Base-by-base conservation (phyloP, 2,329 filamentous ascomycete genomes). In the Bimuria novae-zelandiae region DNA sequence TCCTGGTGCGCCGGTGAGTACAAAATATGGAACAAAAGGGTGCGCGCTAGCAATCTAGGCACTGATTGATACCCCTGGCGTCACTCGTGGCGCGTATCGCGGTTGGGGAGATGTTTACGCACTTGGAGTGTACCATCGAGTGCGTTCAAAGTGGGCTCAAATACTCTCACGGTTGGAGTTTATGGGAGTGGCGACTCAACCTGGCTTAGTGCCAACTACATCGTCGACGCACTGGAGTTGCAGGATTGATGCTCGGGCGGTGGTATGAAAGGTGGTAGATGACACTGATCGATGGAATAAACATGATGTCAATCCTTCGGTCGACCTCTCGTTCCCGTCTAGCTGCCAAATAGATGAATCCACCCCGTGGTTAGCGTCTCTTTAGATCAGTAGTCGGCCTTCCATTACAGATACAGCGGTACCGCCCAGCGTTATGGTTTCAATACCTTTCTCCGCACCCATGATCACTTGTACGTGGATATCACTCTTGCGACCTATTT, bases 401-500 rank as follows among this genome's bases (percentile, higher is more conserved):
- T 70, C 59, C 67, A 73, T 73, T 6, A 80, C 75, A 56, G 72
- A 65, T 14, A 80, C 73, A 14, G 78, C 74, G 49, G 63, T 71
- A 25, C 77, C 77, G 54, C 70, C 73, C 42, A 82, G 69, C 52
- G 72, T 70, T n/a, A 80, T 62, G 33, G 64, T 70, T 52, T 75
- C 69, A 17, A 80, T 69, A 3, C 65, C 61, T n/a, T 68, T 60
- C 19, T 61, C 57, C 45, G 71, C 60, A 47, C 70, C 67, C 65
- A 80, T 59, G 48, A 69, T 70, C 41, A 83, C 75, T 32, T 74
- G 72, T 23, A 82, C 72, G 37, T 74, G 72, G 60, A 82, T 79
- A 19, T 80, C 75, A 63, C 79, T 81, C 61, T 65, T 68, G 59
- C 80, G 72, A 22, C 78, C 80, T 75, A 82, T 81, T 68, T 82